A percentile compares a stretch with the other conserved stretches of the same genome.
These are phyloP conservation scores for Melampsora larici-populina DNA, from an alignment of 1,284 basidiomycete genomes.

Conservation along the genomic window DNA sequence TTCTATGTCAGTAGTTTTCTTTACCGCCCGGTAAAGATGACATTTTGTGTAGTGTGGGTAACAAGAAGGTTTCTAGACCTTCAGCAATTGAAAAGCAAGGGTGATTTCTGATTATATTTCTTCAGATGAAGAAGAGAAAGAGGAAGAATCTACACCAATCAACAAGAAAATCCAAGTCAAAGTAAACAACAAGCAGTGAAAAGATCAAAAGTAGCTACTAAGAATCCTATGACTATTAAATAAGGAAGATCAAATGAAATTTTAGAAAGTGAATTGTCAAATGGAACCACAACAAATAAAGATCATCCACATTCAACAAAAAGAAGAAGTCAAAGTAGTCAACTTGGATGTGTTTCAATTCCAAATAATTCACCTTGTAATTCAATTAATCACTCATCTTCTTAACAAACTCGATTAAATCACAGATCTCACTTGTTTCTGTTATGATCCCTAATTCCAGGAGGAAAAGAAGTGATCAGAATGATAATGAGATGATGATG, in stretches of 20 bases:
- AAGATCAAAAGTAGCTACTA: too few relatives aligned
- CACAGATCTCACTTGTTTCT: conserved; percentile 11
- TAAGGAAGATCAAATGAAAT: not conserved
- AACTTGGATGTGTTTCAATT: not conserved
- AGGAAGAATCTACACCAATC: not conserved
- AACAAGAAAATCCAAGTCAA: not conserved
- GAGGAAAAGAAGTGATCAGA: conserved; percentile 12
- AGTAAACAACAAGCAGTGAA: not conserved
- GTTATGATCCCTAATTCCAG: conserved; percentile 20
- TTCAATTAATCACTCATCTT: not conserved
- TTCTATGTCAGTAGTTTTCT: too few relatives aligned
- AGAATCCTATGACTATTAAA: too few relatives aligned
- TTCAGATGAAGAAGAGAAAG: conserved; percentile 8
- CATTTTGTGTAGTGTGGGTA: too few relatives aligned
- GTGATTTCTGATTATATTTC: not conserved
- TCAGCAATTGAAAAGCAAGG: conserved; percentile 3
- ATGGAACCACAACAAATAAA: too few relatives aligned
- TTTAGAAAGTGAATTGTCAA: not conserved
- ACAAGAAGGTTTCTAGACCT: not conserved
- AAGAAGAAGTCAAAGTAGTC: too few relatives aligned
- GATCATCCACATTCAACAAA: too few relatives aligned
- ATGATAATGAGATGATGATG: not conserved
- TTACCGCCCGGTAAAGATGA: too few relatives aligned
- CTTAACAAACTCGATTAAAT: too few relatives aligned
- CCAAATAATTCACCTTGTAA: not conserved